Conservation (phyloP, 352 stramenopile genomes). For the Phytophthora capsici region DNA sequence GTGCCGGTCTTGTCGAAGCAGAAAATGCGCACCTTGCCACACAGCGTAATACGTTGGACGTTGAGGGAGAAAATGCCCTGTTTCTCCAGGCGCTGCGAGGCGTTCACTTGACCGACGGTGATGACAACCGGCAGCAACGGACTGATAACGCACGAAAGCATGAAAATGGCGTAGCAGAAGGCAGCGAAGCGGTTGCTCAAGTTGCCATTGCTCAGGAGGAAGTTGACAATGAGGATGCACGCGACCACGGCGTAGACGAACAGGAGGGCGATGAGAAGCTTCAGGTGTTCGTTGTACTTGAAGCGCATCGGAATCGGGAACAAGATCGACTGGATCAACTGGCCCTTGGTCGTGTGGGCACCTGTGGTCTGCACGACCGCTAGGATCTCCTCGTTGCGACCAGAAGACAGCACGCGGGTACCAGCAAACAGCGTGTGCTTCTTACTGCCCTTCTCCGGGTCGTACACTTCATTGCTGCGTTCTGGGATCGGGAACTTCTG, state of each 20-base stretch:
- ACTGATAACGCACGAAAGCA: conserved; percentile 70
- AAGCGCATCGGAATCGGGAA: conserved; percentile 88
- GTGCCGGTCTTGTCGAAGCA: conserved; percentile 95
- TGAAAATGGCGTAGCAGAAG: conserved; percentile 82
- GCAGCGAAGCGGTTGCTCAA: conserved; percentile 38
- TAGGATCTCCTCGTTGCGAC: conserved; percentile 62
- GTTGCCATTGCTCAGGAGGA: conserved; percentile 64
- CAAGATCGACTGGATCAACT: conserved; percentile 87
- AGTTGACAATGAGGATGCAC: conserved; percentile 66
- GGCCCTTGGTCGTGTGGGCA: conserved; percentile 83
- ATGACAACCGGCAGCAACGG: conserved; percentile 90
- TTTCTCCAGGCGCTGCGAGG: conserved; percentile 72
- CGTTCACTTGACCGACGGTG: conserved; percentile 87
- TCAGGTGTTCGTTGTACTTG: conserved; percentile 92
- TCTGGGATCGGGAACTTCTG: conserved; percentile 77
- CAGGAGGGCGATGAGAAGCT: conserved; percentile 80
- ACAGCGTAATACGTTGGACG: conserved; percentile 81
- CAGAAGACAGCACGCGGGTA: conserved; percentile 77
- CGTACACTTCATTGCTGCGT: conserved; percentile 61
- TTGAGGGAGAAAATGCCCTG: conserved; percentile 86
- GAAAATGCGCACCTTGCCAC: conserved; percentile 88
- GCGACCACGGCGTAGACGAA: conserved; percentile 76
- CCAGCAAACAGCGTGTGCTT: conserved; percentile 90
- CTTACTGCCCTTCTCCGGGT: conserved; percentile 62
- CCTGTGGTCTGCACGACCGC: conserved; percentile 84